These are phyloP conservation scores for Capsicum baccatum DNA, from an alignment of 257 asterid genomes.

Conservation along the genomic window DNA sequence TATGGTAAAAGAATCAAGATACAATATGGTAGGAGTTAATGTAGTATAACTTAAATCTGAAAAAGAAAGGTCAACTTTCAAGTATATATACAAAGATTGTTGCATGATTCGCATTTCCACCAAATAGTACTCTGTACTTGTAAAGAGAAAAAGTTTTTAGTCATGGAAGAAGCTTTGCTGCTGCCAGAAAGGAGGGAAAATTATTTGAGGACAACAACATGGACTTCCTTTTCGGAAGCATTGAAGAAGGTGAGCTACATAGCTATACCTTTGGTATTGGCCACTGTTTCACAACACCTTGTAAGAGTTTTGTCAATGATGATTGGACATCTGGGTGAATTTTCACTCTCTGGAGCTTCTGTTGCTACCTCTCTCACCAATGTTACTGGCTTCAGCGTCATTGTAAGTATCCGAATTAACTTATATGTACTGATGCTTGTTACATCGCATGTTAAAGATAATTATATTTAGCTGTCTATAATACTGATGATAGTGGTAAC, in stretches of 20 bases:
- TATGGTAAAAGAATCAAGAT: no score
- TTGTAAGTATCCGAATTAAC: conserved; percentile 30
- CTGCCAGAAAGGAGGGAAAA: background rate
- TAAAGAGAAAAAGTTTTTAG: background rate
- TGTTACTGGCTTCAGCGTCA: conserved; percentile 53
- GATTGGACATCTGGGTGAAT: conserved; percentile 51
- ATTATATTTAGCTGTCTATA: no score
- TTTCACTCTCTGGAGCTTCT: conserved; percentile 48
- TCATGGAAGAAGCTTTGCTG: conserved; percentile 34
- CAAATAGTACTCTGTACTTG: background rate
- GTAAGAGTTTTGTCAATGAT: conserved; percentile 43
- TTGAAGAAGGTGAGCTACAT: conserved; percentile 39
- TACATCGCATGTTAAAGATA: no score
- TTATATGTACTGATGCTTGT: no score
- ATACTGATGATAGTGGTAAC: no score
- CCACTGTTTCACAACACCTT: conserved; percentile 45
- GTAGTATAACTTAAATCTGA: no score
- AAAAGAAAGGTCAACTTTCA: no score
- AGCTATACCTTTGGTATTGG: conserved; percentile 47
- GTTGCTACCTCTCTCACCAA: conserved; percentile 48
- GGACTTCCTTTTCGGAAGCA: conserved; percentile 31
- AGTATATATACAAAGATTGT: no score
- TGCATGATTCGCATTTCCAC: background rate
- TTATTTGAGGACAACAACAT: background rate
- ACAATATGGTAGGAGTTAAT: no score